Conservation (phyloP, 805 yeast genomes). For the Metschnikowia amazonensis region DNA sequence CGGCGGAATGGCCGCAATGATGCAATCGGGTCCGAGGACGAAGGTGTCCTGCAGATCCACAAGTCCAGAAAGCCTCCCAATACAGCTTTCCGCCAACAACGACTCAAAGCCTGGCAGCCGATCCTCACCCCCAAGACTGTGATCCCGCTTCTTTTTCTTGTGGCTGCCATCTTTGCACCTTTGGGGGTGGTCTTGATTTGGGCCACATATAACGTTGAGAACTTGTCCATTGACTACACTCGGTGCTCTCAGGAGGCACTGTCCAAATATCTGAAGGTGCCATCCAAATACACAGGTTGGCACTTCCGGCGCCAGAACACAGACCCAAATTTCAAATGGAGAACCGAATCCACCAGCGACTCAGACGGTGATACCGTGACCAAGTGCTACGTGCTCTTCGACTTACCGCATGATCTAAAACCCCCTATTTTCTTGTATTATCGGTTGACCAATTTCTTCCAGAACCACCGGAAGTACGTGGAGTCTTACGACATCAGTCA, state of each 20-base stretch:
- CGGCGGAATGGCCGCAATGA: constrained; percentile 24
- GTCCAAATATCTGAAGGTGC: constrained; percentile 47
- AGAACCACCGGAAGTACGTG: constrained; percentile 93
- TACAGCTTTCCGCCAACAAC: constrained; percentile 77
- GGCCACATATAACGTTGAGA: constrained; percentile 77
- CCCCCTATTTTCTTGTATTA: constrained; percentile 78
- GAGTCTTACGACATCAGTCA: constrained; percentile 79
- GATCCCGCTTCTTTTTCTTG: constrained; percentile 70
- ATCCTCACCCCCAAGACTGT: constrained; percentile 89
- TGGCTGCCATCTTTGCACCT: constrained; percentile 82
- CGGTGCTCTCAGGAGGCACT: constrained; percentile 50
- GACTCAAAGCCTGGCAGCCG: constrained; percentile 75
- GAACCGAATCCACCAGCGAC: constrained; percentile 33
- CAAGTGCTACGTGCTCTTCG: constrained; percentile 67
- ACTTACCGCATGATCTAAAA: constrained; percentile 64
- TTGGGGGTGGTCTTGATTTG: constrained; percentile 80
- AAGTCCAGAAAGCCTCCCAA: constrained; percentile 47
- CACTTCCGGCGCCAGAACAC: constrained; percentile 53
- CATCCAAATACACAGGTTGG: constrained; percentile 51
- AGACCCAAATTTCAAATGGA: constrained; percentile 63
- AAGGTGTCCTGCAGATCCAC: constrained; percentile 12
- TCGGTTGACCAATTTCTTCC: constrained; percentile 83
- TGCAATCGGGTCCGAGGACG: constrained; percentile 16
- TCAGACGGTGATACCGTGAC: constrained; percentile 33
- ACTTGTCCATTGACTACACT: constrained; percentile 70